These are phyloP conservation scores for Talaromyces sp. DNA, from an alignment of 2,329 filamentous ascomycete genomes.

Conservation along the genomic window DNA sequence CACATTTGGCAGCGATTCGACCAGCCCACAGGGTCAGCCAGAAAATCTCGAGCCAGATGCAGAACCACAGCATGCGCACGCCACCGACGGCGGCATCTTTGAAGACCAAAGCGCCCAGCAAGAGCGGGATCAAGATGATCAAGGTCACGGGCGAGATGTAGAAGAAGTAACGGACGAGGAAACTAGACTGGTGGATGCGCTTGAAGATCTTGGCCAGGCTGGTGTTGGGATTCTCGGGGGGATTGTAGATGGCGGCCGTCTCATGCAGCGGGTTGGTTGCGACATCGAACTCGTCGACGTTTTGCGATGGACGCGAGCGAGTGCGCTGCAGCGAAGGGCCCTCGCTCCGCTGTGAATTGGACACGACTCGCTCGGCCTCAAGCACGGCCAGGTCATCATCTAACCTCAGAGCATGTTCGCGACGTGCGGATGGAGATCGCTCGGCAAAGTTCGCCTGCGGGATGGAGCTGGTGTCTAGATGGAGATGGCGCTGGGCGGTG, in stretches of 20 bases:
- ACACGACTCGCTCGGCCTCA: constrained; percentile 57
- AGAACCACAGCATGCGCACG: constrained; percentile 81
- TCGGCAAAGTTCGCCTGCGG: constrained; percentile 4
- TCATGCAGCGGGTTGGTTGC: constrained; percentile 66
- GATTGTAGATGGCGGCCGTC: constrained; percentile 58
- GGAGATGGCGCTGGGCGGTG: background rate
- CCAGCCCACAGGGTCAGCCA: constrained; percentile 88
- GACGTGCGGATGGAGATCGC: constrained; percentile 49
- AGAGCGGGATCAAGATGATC: constrained; percentile 61
- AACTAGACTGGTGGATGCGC: constrained; percentile 58
- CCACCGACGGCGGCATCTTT: constrained; percentile 62
- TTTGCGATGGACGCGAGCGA: constrained; percentile 49
- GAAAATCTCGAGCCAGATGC: constrained; percentile 88
- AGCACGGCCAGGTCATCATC: constrained; percentile 62
- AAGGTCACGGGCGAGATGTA: constrained; percentile 63
- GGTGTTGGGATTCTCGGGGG: constrained; percentile 57
- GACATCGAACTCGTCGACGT: constrained; percentile 60
- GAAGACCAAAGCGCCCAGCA: constrained; percentile 58
- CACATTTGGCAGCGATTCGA: constrained; percentile 57
- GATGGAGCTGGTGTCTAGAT: background rate
- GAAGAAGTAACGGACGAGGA: constrained; percentile 62
- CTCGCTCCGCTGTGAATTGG: constrained; percentile 33
- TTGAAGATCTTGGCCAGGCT: constrained; percentile 60
- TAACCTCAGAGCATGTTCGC: constrained; percentile 56
- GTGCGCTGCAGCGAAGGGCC: constrained; percentile 45